Base-by-base conservation (phyloP, 2,329 filamentous ascomycete genomes). In the Blastomyces parvus region DNA sequence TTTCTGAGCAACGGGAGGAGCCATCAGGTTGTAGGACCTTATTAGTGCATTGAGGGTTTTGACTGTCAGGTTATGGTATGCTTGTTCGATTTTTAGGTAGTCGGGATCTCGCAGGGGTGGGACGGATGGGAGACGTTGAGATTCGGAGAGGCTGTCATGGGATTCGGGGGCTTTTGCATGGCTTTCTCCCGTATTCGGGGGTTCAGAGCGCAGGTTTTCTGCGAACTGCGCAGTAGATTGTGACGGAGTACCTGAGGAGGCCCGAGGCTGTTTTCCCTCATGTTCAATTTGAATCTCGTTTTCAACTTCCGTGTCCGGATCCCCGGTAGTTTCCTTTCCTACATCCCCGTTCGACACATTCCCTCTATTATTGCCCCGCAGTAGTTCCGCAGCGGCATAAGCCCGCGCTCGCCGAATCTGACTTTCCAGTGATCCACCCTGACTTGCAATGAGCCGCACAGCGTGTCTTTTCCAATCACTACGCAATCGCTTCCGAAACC, bases 1-100 rank as follows among this genome's bases (percentile, higher is more conserved):
- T 74, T 96, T 96, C 77, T 94, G 95, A 2, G 93, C 92, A 1
- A 96, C 82, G 62, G 91, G 88, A 0, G 94, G 94, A 0, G 94
- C 93, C 86, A 96, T 93, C 2, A 97, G 84, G 70, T 97, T 97
- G 79, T 99, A 99, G 17, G 89, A 89, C 33, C 94, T 85, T 8
- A 91, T 88, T 59, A 95, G 81, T 38, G 78, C 76, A 75, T 97
- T 97, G 63, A 97, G 84, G 63, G 90, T 86, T 57, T 84, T 82
- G 67, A 99, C 83, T 5, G 90, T 85, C 5, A 94, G 82, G 48
- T 83, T 84, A 73, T 92, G 86, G 76, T 96, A 97, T 7, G 86
- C 81, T 3, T 79, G 77, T 74, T 97, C 91, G 6, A 84, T 82
- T 25, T 80, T 76, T 67, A 94, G 84, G 88, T 93, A 97, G 1